Evolutionary conservation across 2,329 filamentous ascomycete genomes (phyloP).

Genomic region (Ampelomyces quisqualis): DNA sequence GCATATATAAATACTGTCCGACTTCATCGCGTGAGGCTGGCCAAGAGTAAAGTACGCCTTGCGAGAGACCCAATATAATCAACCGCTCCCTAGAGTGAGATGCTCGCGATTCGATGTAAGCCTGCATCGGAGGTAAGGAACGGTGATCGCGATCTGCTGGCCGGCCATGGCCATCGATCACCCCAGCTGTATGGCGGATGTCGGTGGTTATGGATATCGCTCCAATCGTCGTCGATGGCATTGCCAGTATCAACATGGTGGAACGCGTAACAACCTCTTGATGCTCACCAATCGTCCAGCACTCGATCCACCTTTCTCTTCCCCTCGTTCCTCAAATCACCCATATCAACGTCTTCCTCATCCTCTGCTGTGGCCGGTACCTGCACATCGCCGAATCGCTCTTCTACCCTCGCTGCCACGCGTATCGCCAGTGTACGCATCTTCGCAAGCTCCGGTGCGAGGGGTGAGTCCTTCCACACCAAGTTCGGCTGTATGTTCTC

Average conservation of each 20-base stretch:
- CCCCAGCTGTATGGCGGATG: too few relatives aligned
- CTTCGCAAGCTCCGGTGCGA: slow-evolving; percentile 66
- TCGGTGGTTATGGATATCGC: background rate
- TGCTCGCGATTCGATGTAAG: too few relatives aligned
- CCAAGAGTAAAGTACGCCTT: too few relatives aligned
- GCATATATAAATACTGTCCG: too few relatives aligned
- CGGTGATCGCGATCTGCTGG: too few relatives aligned
- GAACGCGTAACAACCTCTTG: background rate
- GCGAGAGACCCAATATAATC: too few relatives aligned
- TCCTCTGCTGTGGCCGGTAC: slow-evolving; percentile 31
- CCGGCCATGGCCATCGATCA: too few relatives aligned
- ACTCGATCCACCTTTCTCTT: slow-evolving; percentile 29
- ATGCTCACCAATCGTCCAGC: slow-evolving; percentile 25
- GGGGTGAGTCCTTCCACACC: slow-evolving; percentile 62
- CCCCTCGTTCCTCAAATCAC: slow-evolving; percentile 16
- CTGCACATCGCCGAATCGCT: slow-evolving; percentile 32
- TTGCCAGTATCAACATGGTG: background rate
- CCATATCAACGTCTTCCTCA: slow-evolving; percentile 26
- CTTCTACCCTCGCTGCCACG: slow-evolving; percentile 39
- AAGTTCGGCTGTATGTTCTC: slow-evolving; percentile 63
- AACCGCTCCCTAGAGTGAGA: too few relatives aligned
- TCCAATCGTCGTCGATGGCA: background rate
- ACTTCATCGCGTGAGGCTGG: too few relatives aligned
- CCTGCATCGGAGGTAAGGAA: too few relatives aligned
- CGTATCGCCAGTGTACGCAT: slow-evolving; percentile 60